Evolutionary conservation across 2,329 filamentous ascomycete genomes (phyloP).

Genomic region (Alternaria postmessia): DNA sequence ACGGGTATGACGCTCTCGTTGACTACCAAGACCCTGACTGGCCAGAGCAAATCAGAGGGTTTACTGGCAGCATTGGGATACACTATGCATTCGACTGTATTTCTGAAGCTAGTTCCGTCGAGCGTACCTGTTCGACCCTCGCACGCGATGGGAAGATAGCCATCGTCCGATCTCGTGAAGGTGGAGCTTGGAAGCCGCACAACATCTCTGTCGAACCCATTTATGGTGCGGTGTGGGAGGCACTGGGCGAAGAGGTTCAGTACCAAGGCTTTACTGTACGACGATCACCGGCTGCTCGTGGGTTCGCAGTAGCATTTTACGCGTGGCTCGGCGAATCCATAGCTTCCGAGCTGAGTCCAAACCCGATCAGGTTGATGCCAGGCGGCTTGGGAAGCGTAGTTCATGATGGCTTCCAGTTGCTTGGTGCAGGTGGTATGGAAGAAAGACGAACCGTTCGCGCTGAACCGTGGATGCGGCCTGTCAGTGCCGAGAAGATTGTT

Average conservation of each 20-base stretch:
- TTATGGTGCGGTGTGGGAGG: slow-evolving; percentile 57
- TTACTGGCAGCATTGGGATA: slow-evolving; percentile 31
- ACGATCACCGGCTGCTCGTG: slow-evolving; percentile 23
- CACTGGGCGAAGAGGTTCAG: slow-evolving; percentile 51
- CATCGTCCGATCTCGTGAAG: slow-evolving; percentile 42
- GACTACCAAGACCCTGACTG: neutral
- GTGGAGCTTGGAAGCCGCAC: slow-evolving; percentile 37
- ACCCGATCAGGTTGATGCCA: slow-evolving; percentile 40
- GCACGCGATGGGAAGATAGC: slow-evolving; percentile 24
- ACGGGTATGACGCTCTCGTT: slow-evolving; percentile 16
- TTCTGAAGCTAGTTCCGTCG: slow-evolving; percentile 50
- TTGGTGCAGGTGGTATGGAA: slow-evolving; percentile 33
- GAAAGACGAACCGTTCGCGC: slow-evolving; percentile 25
- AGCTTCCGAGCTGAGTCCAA: slow-evolving; percentile 31
- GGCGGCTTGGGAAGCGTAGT: slow-evolving; percentile 33
- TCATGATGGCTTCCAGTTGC: slow-evolving; percentile 25
- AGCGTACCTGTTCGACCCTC: slow-evolving; percentile 38
- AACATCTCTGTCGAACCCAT: slow-evolving; percentile 25
- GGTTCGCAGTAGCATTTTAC: slow-evolving; percentile 50
- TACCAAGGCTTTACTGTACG: slow-evolving; percentile 47
- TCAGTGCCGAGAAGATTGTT: slow-evolving; percentile 54
- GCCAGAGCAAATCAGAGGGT: neutral
- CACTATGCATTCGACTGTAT: slow-evolving; percentile 53
- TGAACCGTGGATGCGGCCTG: slow-evolving; percentile 49
- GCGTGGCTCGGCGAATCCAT: slow-evolving; percentile 40